phyloP scores from a whole-genome alignment of 1,284 basidiomycete genomes.

The Trametes versicolor region DNA sequence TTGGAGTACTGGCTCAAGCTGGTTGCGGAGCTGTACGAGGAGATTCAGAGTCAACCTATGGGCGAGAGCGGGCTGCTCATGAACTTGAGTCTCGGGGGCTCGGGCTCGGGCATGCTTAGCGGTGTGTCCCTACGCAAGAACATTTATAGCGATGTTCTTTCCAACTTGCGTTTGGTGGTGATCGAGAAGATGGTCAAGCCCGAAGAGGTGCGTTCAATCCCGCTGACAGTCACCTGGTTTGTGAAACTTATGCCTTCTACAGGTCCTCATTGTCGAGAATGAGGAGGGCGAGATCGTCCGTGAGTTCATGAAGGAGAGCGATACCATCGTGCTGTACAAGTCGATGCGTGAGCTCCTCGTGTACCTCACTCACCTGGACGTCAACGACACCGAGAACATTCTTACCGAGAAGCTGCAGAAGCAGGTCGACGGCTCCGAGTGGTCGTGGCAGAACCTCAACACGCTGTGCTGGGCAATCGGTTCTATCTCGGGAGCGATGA shows the following conservation, averaged over 20 bases:
- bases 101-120: conserved; percentile 73
- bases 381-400: conserved; percentile 95
- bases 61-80: conserved; percentile 95
- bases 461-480: conserved; percentile 99
- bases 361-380: conserved; percentile 98
- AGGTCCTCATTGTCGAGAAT: conserved; percentile 99
- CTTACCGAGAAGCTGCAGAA: conserved; percentile 97
- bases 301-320: conserved; percentile 99
- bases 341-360: conserved; percentile 98
- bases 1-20: conserved; percentile 99
- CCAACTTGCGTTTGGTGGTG: conserved; percentile 95
- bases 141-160: conserved; percentile 94
- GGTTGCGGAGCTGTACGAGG: conserved; percentile 98
- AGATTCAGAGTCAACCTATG: conserved; percentile 92
- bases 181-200: conserved; percentile 99
- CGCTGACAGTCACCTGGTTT: not conserved
- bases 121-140: conserved; percentile 90
- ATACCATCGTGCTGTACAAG: conserved; percentile 99
- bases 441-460: conserved; percentile 99
- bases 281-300: conserved; percentile 99
- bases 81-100: conserved; percentile 87
- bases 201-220: conserved; percentile 80
- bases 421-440: conserved; percentile 97
- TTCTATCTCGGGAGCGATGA: conserved; percentile 99
- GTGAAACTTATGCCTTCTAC: conserved; percentile 13